Conservation (phyloP, 179 eudicot genomes). For the Camellia oleifera region DNA sequence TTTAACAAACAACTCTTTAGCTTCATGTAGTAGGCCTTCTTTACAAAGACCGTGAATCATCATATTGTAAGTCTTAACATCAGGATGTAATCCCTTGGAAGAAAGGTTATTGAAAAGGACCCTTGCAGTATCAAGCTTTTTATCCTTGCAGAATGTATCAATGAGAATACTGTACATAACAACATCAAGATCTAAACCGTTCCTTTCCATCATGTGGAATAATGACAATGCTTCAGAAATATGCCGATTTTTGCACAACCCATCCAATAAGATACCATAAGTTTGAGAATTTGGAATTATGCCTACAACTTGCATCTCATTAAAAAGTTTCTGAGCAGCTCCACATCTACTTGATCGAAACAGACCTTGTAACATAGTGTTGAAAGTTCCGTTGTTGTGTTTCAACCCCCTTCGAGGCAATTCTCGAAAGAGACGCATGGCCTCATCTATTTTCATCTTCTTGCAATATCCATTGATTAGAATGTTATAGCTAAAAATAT, state of each 20-base stretch:
- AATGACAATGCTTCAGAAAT: conserved; percentile 1
- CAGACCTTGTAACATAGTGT: neutral
- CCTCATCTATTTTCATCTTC: neutral
- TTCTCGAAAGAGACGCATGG: neutral
- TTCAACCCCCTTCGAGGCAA: neutral
- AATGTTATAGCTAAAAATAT: neutral
- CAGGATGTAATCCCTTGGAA: conserved; percentile 1
- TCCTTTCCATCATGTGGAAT: neutral
- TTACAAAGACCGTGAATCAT: conserved; percentile 1
- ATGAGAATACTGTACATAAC: neutral
- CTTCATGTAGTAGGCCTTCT: conserved; percentile 3
- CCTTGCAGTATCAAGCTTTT: conserved; percentile 6
- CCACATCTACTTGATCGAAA: neutral
- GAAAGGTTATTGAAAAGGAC: neutral
- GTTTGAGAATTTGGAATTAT: neutral
- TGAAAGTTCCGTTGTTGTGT: neutral
- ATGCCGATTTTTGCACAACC: neutral
- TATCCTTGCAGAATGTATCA: neutral
- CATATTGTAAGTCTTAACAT: conserved; percentile 11
- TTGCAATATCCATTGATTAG: conserved; percentile 4
- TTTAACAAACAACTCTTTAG: conserved; percentile 5
- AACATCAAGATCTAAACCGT: neutral
- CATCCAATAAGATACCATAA: neutral
- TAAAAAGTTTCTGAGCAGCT: neutral
- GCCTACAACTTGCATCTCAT: neutral